Conservation (phyloP, 306 rosid genomes). For the Citrullus mucosospermus region DNA sequence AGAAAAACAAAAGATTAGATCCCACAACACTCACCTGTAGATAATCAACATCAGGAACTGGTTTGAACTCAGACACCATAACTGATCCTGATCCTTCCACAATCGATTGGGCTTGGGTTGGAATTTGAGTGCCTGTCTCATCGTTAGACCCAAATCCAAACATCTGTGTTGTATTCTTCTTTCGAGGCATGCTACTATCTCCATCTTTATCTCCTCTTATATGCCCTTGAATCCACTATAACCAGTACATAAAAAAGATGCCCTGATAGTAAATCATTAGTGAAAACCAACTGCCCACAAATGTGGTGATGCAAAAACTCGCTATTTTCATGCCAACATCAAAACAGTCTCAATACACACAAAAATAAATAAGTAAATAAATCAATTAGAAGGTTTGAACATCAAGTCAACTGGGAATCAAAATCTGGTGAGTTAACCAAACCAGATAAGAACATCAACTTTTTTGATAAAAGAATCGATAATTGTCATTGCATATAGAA, state of each 20-base stretch:
- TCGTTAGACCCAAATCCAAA: constrained; percentile 77
- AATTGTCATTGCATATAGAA: background rate
- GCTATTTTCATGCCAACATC: background rate
- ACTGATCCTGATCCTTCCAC: constrained; percentile 67
- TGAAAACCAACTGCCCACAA: constrained; percentile 72
- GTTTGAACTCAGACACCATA: constrained; percentile 48
- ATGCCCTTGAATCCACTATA: constrained; percentile 59
- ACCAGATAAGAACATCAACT: background rate
- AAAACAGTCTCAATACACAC: background rate
- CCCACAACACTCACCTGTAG: constrained; percentile 48
- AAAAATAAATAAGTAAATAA: too few relatives aligned
- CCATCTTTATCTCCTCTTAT: constrained; percentile 32
- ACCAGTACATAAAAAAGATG: constrained; percentile 68
- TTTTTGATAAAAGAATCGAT: background rate
- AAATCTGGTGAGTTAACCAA: background rate
- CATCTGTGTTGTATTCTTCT: constrained; percentile 21
- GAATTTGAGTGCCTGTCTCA: constrained; percentile 50
- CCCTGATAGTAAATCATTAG: constrained; percentile 81
- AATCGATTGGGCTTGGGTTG: constrained; percentile 75
- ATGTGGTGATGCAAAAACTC: constrained; percentile 19
- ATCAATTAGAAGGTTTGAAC: background rate
- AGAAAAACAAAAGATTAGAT: background rate
- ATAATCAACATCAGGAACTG: constrained; percentile 83
- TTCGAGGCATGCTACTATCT: constrained; percentile 12
- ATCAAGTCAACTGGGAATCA: background rate